Evolutionary conservation across 2,329 filamentous ascomycete genomes (phyloP).

Genomic region (Aspergillus sclerotialis): DNA sequence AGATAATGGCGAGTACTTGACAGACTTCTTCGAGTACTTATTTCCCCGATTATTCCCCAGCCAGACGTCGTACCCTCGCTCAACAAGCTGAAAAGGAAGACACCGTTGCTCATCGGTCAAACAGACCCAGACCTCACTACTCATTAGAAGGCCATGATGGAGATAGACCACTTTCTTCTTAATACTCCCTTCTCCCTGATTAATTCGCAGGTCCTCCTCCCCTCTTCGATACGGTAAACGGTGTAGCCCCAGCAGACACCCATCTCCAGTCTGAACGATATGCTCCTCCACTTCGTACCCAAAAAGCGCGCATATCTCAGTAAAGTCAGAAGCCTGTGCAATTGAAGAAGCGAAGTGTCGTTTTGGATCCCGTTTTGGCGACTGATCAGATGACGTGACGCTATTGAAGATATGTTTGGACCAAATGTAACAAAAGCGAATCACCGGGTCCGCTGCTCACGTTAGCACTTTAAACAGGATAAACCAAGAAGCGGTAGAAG

Average conservation of each 20-base stretch:
- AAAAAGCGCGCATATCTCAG: constrained; percentile 84
- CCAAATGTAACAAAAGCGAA: constrained; percentile 72
- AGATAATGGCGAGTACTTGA: constrained; percentile 66
- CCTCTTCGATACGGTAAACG: constrained; percentile 75
- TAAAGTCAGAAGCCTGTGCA: constrained; percentile 82
- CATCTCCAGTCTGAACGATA: constrained; percentile 88
- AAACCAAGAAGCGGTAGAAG: constrained; percentile 1
- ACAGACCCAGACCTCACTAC: constrained; percentile 97
- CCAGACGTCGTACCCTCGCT: constrained; percentile 94
- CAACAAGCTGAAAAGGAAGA: constrained; percentile 80
- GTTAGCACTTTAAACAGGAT: constrained; percentile 12
- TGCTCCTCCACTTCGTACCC: constrained; percentile 96
- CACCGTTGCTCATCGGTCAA: constrained; percentile 79
- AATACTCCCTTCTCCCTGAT: constrained; percentile 56
- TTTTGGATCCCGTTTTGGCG: constrained; percentile 60
- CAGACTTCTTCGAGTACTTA: constrained; percentile 96
- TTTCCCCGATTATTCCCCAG: constrained; percentile 96
- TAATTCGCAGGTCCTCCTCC: constrained; percentile 73
- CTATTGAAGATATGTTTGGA: constrained; percentile 78
- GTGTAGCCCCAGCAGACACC: constrained; percentile 85
- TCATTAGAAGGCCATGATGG: constrained; percentile 96
- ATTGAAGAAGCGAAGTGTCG: constrained; percentile 68
- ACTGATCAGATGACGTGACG: constrained; percentile 63
- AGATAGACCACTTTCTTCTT: constrained; percentile 86
- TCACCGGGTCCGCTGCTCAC: constrained; percentile 63